Base-by-base conservation (phyloP, 768 basidiomycete genomes). In the Termitomyces sp. region DNA sequence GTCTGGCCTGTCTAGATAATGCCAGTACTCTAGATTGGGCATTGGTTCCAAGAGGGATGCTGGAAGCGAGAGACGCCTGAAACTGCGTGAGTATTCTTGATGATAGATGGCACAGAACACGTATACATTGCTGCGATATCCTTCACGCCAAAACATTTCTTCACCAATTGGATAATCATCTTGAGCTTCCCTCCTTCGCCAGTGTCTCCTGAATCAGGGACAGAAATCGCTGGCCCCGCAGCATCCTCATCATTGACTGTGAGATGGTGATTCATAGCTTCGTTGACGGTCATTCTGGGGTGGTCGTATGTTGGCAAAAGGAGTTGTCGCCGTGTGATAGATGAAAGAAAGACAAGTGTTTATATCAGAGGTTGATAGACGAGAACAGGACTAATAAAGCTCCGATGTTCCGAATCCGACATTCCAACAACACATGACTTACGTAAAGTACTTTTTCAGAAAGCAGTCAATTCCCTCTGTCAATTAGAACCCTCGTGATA, bases 1-100 rank as follows among this genome's bases (percentile, higher is more conserved):
- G 72, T 97, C 94, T 7, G 94, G 91, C 64, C 93, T 80, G 72
- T 96, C 94, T 48, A 93, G 78, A 64, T 94, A 95, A 63, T 92
- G 87, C 92, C 92, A 97, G 75, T 94, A 98, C 73, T 98, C 95
- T 52, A 98, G 81, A 73, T 98, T 98, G 5, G 95, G 95, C 63
- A 95, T 81, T 4, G 95, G 95, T 69, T 97, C 95, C 44, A 98
- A 81, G 49, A 98, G 73, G 46, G 93, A 95, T 14, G 95, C 94
- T 3, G 95, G 95, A 42, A 98, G 75, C 0, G 94, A 97, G 30
- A 98, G 75, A 49, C 94, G 91, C 84, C 94, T 97, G 57, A 30
- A 47, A 55, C 26, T 48, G 46, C 24, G 45, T 58, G 42, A 62
- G 33, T 24, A 46, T 30, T 28, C 1, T 28, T 51, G 22, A 28